phyloP scores from a whole-genome alignment of 1,139 yeast genomes.

The Debaryomyces singareniensis region DNA sequence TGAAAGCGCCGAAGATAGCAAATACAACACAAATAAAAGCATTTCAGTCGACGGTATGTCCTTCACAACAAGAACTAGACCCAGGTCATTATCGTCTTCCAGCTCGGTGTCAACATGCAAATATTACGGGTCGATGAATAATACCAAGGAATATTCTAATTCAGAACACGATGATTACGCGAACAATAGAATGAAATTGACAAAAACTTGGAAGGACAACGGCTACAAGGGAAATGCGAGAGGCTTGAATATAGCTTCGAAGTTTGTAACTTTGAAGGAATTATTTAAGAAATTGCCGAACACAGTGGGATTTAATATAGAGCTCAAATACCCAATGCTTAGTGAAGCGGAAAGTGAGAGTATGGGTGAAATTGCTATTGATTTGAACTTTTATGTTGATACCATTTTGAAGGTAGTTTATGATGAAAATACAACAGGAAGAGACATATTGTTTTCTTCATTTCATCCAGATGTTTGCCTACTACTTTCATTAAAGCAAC shows the following conservation, averaged over 20 bases:
- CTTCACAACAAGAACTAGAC: conserved; percentile 27
- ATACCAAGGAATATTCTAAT: conserved; percentile 10
- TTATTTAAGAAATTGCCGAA: conserved; percentile 75
- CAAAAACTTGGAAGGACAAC: conserved; percentile 79
- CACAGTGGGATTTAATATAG: conserved; percentile 89
- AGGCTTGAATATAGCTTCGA: conserved; percentile 86
- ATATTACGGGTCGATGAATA: conserved; percentile 3
- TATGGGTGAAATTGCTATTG: conserved; percentile 80
- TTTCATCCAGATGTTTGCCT: conserved; percentile 94
- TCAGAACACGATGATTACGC: conserved; percentile 34
- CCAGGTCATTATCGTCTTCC: conserved; percentile 35
- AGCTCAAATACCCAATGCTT: conserved; percentile 91
- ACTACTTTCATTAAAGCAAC: conserved; percentile 83
- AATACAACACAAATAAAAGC: conserved; percentile 8
- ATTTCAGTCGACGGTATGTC: conserved; percentile 34
- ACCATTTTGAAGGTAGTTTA: conserved; percentile 76
- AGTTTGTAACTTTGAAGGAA: conserved; percentile 83
- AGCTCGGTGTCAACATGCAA: conserved; percentile 22
- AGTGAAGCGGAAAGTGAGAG: conserved; percentile 89
- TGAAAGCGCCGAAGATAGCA: conserved; percentile 7
- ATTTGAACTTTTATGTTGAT: conserved; percentile 82
- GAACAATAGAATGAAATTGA: conserved; percentile 70
- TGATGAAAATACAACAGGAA: conserved; percentile 63
- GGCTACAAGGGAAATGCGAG: conserved; percentile 90
- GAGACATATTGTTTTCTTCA: conserved; percentile 87